phyloP scores from a whole-genome alignment of 441 rosid species.

The Pelargonium myrrhifolium region DNA sequence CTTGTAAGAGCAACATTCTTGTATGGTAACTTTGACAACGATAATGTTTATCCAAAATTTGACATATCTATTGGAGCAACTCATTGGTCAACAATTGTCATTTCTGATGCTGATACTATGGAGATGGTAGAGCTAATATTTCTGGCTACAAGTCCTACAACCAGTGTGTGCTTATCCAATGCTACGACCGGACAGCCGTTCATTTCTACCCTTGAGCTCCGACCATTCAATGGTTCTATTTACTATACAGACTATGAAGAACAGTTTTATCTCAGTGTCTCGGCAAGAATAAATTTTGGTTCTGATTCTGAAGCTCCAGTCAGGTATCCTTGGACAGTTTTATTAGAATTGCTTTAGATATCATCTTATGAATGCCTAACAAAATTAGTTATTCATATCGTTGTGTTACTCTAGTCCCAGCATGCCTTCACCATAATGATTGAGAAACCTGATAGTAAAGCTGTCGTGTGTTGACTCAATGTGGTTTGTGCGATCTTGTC shows the following conservation, averaged over 20 bases:
- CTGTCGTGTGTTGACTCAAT: not conserved
- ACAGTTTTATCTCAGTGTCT: constrained; percentile 57
- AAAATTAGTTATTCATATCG: not conserved
- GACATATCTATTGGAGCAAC: constrained; percentile 87
- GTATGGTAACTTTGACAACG: constrained; percentile 78
- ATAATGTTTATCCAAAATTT: constrained; percentile 83
- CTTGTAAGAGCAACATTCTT: constrained; percentile 86
- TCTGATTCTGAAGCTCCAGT: constrained; percentile 72
- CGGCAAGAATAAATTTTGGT: constrained; percentile 94
- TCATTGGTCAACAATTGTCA: constrained; percentile 84
- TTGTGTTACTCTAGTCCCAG: not conserved
- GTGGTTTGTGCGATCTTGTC: constrained; percentile 7
- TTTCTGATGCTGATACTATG: constrained; percentile 62
- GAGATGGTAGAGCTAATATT: constrained; percentile 73
- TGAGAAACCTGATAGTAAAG: not conserved
- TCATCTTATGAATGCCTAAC: not conserved
- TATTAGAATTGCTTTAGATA: constrained; percentile 16
- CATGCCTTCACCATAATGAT: not conserved
- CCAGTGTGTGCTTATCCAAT: constrained; percentile 84
- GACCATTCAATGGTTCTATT: constrained; percentile 82
- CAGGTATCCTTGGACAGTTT: constrained; percentile 43
- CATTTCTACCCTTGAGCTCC: constrained; percentile 94
- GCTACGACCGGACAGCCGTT: constrained; percentile 96
- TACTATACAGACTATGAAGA: constrained; percentile 57
- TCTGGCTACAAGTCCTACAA: constrained; percentile 57